Evolutionary conservation across 805 yeast genomes (phyloP), one percentile per base, ranked within the genome.

Genomic region (Candida boleticola): DNA sequence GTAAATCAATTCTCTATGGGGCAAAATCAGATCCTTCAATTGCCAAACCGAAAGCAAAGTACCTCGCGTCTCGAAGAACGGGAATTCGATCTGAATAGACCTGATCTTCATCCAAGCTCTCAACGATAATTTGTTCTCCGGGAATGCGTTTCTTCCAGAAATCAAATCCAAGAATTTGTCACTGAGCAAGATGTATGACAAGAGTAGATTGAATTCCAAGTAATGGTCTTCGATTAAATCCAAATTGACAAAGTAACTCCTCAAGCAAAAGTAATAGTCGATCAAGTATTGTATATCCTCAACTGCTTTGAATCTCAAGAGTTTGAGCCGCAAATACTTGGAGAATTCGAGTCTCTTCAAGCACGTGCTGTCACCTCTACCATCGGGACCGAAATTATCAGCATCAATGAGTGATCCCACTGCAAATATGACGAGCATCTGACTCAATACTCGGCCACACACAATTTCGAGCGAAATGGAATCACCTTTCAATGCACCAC

Each of bases 31-130:
- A 34, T 54, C 49, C 30, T 53, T 57, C 34, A 59, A 48, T 41
- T 53, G 54, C 26, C 53, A 50, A 10, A 62, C 55, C 17, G 54
- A 44, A 31, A 61, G 39, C 22, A 61, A 50, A 7, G 61, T 49
- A 1, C 63, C 63, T 35, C 57, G 55, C 29, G 51, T 50, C 41
- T 60, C 67, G 46, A 60, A 60, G 42, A 53, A 61, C 17, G 62
- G 47, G 21, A 45, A 48, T 23, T 55, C 60, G 20, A 60, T 37
- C 38, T 59, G 65, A n/a, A 57, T 45, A n/a, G 55, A 37, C 31
- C 64, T 43, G n/a, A 61, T 39, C 40, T 58, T 57, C n/a, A 57
- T 46, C 66, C 66, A 61, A 32, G 48, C 52, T 22, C 51, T 45
- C 2, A 56, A 49, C 4, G 57, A 40, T 7, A 54, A 10, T 19